Percentiles rank a stretch among this genome's conserved stretches.
Conservation (phyloP, 805 yeast species). For the Kuraishia borneana region DNA sequence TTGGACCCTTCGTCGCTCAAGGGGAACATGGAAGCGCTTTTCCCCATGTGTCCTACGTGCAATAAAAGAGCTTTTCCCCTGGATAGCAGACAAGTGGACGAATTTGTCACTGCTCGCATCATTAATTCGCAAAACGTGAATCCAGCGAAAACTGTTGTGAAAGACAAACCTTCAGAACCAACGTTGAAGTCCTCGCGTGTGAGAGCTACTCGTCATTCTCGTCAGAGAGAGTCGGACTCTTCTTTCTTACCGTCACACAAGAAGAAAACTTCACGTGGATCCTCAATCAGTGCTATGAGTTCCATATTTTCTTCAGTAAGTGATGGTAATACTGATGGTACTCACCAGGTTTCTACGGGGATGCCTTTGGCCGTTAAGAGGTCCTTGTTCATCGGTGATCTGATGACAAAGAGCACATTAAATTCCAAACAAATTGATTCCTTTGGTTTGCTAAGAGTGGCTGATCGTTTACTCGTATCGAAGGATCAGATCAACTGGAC, state of each 20-base stretch:
- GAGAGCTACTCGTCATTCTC: not conserved
- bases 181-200: not conserved
- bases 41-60: constrained; percentile 17
- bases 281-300: constrained; percentile 19
- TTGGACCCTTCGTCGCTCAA: constrained; percentile 2
- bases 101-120: constrained; percentile 10
- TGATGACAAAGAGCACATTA: not conserved
- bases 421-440: constrained; percentile 8
- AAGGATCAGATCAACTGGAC: constrained; percentile 5
- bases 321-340: constrained; percentile 7
- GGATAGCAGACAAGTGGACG: constrained; percentile 8
- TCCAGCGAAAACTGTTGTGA: too few species aligned
- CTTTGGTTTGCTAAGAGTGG: constrained; percentile 17
- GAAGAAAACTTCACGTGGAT: constrained; percentile 21
- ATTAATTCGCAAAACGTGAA: not conserved
- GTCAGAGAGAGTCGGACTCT: constrained; percentile 3
- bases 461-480: constrained; percentile 12
- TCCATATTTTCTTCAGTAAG: constrained; percentile 21
- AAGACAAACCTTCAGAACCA: too few species aligned
- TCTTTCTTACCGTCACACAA: constrained; percentile 7
- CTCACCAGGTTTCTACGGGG: not conserved
- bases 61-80: constrained; percentile 12
- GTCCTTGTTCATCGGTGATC: not conserved
- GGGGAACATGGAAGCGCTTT: constrained; percentile 5
- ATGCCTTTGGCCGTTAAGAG: not conserved